phyloP scores from a whole-genome alignment of 1,139 yeast species.

The Candida freyschussii region DNA sequence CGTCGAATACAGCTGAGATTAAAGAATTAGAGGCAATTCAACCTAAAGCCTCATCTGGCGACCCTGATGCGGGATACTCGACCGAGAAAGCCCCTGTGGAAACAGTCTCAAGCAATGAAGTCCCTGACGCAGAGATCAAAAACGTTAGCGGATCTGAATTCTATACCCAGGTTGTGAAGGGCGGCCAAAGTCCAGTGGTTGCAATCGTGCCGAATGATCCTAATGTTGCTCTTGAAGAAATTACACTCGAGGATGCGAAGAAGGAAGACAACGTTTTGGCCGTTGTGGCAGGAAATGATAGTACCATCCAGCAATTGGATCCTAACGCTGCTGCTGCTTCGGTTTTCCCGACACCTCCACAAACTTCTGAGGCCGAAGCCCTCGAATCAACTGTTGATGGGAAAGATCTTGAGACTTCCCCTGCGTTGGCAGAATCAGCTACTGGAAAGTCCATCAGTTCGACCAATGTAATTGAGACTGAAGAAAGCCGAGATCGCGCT shows the following conservation, averaged over 20 bases:
- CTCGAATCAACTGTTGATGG: slow-evolving; percentile 1
- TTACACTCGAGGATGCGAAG: slow-evolving; percentile 16
- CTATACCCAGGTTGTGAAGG: slow-evolving; percentile 9
- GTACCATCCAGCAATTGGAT: slow-evolving; percentile 11
- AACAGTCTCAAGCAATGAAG: too few relatives aligned
- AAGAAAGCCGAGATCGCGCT: too few relatives aligned
- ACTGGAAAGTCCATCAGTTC: too few relatives aligned
- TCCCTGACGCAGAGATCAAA: slow-evolving; percentile 9
- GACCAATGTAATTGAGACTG: too few relatives aligned
- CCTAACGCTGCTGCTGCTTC: slow-evolving; percentile 5
- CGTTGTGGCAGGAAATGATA: slow-evolving; percentile 20
- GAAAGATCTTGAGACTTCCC: slow-evolving; percentile 1
- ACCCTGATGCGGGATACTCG: too few relatives aligned
- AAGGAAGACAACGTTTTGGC: slow-evolving; percentile 17
- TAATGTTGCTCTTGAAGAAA: slow-evolving; percentile 15
- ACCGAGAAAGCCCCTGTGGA: too few relatives aligned
- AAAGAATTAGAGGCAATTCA: too few relatives aligned
- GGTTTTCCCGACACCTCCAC: slow-evolving; percentile 21
- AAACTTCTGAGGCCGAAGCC: slow-evolving; percentile 12
- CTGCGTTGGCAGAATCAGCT: too few relatives aligned
- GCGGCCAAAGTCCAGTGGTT: slow-evolving; percentile 13
- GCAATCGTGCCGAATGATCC: slow-evolving; percentile 13
- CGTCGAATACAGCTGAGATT: too few relatives aligned
- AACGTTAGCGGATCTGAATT: slow-evolving; percentile 18
- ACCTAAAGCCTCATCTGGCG: too few relatives aligned